A percentile compares a stretch with the other conserved stretches of the same genome.
phyloP scores from a whole-genome alignment of 495 filamentous ascomycete species.

The Podospora appendiculata region DNA sequence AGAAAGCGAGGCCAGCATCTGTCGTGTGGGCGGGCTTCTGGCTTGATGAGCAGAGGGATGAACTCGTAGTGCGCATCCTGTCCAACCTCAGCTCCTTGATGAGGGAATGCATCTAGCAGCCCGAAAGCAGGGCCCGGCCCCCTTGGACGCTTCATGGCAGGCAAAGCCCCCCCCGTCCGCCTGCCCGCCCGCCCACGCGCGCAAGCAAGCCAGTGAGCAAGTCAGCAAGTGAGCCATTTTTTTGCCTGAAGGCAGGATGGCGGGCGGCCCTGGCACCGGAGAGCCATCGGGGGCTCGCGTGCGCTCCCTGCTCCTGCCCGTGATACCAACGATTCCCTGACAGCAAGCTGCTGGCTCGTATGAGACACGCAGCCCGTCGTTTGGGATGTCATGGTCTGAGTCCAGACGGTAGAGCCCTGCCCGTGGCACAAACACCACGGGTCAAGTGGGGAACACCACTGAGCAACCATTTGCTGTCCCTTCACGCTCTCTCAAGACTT shows the following conservation, averaged over 20 bases:
- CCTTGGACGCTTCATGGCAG: too few species aligned
- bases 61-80: conserved; percentile 5
- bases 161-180: too few species aligned
- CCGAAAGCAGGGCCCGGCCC: too few species aligned
- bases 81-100: conserved; percentile 10
- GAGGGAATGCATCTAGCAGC: background rate
- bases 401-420: background rate
- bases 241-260: background rate
- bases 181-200: background rate
- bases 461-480: background rate
- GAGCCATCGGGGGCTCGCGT: too few species aligned
- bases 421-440: conserved; percentile 14
- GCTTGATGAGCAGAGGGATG: conserved; percentile 5
- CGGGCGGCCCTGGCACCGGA: background rate
- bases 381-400: conserved; percentile 9
- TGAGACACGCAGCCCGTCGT: conserved; percentile 15
- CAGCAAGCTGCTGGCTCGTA: conserved; percentile 5
- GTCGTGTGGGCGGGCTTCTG: background rate
- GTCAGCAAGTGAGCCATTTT: conserved; percentile 2
- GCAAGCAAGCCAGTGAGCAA: too few species aligned
- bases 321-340: conserved; percentile 14
- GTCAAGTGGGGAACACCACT: conserved; percentile 7
- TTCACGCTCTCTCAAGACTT: conserved; percentile 5
- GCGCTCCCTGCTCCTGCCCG: conserved; percentile 1
- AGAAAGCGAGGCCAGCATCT: background rate